A percentile compares a stretch with the other conserved stretches of the same genome.
phyloP scores from a whole-genome alignment of 2,329 filamentous ascomycete genomes.

The Hypoxylon rubiginosum region DNA sequence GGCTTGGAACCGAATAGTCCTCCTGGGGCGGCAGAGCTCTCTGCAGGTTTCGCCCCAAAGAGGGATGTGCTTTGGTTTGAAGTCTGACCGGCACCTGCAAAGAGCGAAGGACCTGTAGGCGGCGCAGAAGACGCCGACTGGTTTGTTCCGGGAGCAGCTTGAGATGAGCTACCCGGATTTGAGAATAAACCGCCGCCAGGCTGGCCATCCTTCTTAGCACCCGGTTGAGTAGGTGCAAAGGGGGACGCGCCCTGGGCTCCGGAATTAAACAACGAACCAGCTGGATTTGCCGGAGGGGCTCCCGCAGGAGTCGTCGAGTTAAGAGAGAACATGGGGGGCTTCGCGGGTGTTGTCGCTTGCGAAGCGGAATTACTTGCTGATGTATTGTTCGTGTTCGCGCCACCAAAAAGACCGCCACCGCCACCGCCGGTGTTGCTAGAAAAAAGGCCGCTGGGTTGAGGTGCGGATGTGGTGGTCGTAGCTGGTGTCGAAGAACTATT shows the following conservation, averaged over 20 bases:
- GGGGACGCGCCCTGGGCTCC: conserved; percentile 48
- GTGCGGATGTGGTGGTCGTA: conserved; percentile 40
- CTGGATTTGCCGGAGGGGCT: conserved; percentile 61
- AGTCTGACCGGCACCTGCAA: conserved; percentile 37
- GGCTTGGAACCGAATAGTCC: conserved; percentile 46
- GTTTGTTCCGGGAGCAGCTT: conserved; percentile 47
- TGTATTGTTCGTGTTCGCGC: conserved; percentile 35
- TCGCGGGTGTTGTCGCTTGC: conserved; percentile 62
- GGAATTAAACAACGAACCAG: conserved; percentile 48
- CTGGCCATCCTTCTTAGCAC: conserved; percentile 47
- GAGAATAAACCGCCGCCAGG: conserved; percentile 39
- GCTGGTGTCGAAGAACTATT: conserved; percentile 42
- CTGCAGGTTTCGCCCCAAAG: conserved; percentile 48
- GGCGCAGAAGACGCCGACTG: conserved; percentile 48
- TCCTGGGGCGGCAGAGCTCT: conserved; percentile 37
- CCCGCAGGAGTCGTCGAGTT: conserved; percentile 69
- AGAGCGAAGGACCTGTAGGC: conserved; percentile 38
- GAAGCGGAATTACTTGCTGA: conserved; percentile 41
- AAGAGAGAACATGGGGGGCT: conserved; percentile 63
- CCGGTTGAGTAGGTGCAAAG: conserved; percentile 58
- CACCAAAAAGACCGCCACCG: conserved; percentile 44
- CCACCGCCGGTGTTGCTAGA: conserved; percentile 36
- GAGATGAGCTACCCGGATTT: conserved; percentile 32
- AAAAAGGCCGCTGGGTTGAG: conserved; percentile 45
- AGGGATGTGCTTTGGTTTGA: conserved; percentile 37